Percentiles rank a stretch among this genome's conserved stretches.
Conservation (phyloP, 768 basidiomycete species). For the Tulasnella sp. region DNA sequence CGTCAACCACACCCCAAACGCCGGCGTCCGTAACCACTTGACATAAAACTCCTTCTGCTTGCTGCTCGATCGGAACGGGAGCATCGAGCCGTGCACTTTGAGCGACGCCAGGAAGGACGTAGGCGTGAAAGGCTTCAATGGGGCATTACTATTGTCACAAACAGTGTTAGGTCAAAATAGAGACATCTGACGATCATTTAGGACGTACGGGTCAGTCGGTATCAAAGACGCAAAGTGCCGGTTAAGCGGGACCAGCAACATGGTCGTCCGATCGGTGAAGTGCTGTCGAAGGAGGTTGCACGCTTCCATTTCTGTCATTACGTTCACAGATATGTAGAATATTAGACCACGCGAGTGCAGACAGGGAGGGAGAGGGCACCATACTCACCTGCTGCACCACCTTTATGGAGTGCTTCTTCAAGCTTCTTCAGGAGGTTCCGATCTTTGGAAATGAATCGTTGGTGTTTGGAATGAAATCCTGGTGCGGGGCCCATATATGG, state of each 20-base stretch:
- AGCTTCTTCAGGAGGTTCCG: slow-evolving; percentile 57
- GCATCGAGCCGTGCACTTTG: slow-evolving; percentile 53
- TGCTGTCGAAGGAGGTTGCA: slow-evolving; percentile 61
- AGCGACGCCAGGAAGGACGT: slow-evolving; percentile 62
- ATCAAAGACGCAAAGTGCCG: slow-evolving; percentile 85
- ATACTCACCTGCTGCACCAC: slow-evolving; percentile 26
- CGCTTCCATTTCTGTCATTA: slow-evolving; percentile 31
- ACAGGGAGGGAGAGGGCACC: neutral
- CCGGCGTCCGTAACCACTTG: slow-evolving; percentile 61
- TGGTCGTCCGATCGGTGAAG: slow-evolving; percentile 75
- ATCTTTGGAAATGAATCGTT: slow-evolving; percentile 79
- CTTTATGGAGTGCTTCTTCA: slow-evolving; percentile 42
- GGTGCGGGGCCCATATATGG: slow-evolving; percentile 20
- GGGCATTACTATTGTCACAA: neutral
- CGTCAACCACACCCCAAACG: slow-evolving; percentile 66
- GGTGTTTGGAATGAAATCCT: slow-evolving; percentile 37
- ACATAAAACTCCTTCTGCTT: slow-evolving; percentile 68
- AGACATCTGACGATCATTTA: neutral
- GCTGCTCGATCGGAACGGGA: slow-evolving; percentile 61
- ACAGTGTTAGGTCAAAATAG: neutral
- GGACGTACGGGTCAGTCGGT: slow-evolving; percentile 47
- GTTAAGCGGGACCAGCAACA: slow-evolving; percentile 78
- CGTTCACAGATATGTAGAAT: neutral
- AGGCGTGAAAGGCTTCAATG: slow-evolving; percentile 46
- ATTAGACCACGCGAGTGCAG: neutral